Base-by-base conservation (phyloP, 176 grass and related monocot species). In the Tillandsia leiboldiana region DNA sequence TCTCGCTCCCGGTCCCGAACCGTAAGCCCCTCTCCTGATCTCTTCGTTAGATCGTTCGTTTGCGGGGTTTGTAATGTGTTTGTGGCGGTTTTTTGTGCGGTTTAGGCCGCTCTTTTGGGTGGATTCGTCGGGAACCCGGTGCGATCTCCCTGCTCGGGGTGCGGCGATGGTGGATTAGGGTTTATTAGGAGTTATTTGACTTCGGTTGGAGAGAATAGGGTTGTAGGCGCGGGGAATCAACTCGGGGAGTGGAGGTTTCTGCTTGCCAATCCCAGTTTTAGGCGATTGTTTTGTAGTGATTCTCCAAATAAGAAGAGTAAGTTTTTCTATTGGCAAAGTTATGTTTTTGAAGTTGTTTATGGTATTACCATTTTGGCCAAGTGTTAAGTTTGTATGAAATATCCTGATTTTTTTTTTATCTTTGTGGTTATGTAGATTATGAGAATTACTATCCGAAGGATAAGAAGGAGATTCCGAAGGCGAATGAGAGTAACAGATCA, bases 391-490 rank as follows among this genome's bases (percentile, higher is more conserved):
- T 57, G 12, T 50, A 1, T 71, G 11, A 27, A 50, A 58, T 83
- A 9, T 66, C 2, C 49, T 77, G 51, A 82, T 53, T 68, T 64
- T 0, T 64, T 0, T 65, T n/a, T n/a, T 52, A n/a, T 67, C 6
- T 51, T 63, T 66, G 52, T 72, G 12, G 52, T 58, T 68, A 29
- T 71, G 67, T 68, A 96, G 88, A 96, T 87, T 81, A 90, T 51
- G 89, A 99, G 63, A 93, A 99, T 26, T 93, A 93, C 79, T 85
- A 58, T 15, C 91, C 84, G 42, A 96, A 90, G 79, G 83, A 81
- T 79, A 75, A 96, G 73, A 91, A 88, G 78, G 76, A 89, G 27
- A 79, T 80, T 70, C 80, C 83, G 1, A 78, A 88, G 73, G 86
- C 76, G 64, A 72, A 87, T 53, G 92, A 57, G 64, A 89, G 81